Evolutionary conservation across 2,329 filamentous ascomycete genomes (phyloP), one percentile per base, ranked within the genome.

Genomic region (Pseudopyrenochaeta lycopersici): DNA sequence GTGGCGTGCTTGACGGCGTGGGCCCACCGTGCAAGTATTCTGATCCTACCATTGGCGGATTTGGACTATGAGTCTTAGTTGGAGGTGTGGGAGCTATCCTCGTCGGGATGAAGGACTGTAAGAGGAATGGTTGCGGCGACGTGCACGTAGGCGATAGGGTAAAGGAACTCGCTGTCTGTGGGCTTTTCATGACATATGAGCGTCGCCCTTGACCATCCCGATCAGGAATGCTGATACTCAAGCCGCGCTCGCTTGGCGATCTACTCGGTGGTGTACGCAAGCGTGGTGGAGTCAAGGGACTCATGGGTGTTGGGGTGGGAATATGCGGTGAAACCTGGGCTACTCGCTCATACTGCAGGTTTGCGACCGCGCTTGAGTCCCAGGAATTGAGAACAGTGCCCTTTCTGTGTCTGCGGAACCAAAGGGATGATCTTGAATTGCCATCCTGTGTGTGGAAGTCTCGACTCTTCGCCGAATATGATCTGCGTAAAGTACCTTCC

Each of bases 121-220:
- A 45, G 14, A 71, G 64, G n/a, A 71, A 43, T 2, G 62, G 57
- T 27, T 61, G 56, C 41, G 68, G 63, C 17, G 66, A 67, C 18
- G 64, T 36, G 42, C 60, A 66, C 10, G 60, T 52, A 12, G 70
- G 67, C 1, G 68, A 70, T n/a, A 72, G 41, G 3, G 64, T 62
- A 31, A 58, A 44, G 4, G 67, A 71, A 41, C 65, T 70, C 29
- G 66, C 67, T 3, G 70, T 72, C 17, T 66, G 63, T n/a, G 69
- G 62, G n/a, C 59, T 67, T 12, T 32, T 43, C 9, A 63, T 35
- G n/a, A 60, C 55, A 1, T 42, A 47, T 2, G 52, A 42, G 29
- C 38, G 35, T 32, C 41, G 48, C 31, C 42, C 30, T 4, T 46
- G 39, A 33, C 42, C 41, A 12, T 63, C 43, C 3, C 51, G 56